Base-by-base conservation (phyloP, 2,329 filamentous ascomycete species). In the Gremmenia infestans region DNA sequence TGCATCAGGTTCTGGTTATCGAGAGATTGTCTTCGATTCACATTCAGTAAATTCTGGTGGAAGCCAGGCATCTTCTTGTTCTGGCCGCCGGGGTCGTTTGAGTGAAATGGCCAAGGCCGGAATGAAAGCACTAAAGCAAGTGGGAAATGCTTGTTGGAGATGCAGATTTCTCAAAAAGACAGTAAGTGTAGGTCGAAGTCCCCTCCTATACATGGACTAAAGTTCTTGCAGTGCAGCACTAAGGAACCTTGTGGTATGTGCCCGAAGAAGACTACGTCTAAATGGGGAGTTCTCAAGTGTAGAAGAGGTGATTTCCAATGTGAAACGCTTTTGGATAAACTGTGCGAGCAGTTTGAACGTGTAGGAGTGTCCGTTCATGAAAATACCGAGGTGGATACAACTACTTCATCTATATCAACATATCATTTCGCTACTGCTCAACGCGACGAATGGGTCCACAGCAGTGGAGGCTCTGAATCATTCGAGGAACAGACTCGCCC, bases 141-240 rank as follows among this genome's bases (percentile, higher is more conserved):
- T 40, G n/a, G 37, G 37, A 40, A 40, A 40, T 3, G 37, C 37
- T n/a, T 40, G 37, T 17, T 40, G 58, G 58, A 58, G 56, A 23
- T 60, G 58, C 28, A 60, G 51, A 46, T 56, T 58, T 17, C 35
- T 56, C 8, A 56, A 54, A 23, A 60, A 60, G 37, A 42, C 35
- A 17, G 58, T 58, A 25, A 52, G 58, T 54, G 8, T 46, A 43
- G 9, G 9, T 32, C 28, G 11, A 9, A 3, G 8, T 9, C 9
- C 12, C 12, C 48, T 40, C 15, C 37, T 17, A 2, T 15, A 17
- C 37, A 51, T 39, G n/a, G 5, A 40, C 37, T 40, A 40, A 40
- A 60, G 11, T 43, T 3, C 17, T 15, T 35, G 32, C 35, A 60
- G 56, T 60, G 55, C 35, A 49, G 42, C 36, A 7, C 56, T 15